Evolutionary conservation across 1,284 basidiomycete species (phyloP), one percentile per base, ranked within the genome.

Genomic region (Ceratobasidium sp.): DNA sequence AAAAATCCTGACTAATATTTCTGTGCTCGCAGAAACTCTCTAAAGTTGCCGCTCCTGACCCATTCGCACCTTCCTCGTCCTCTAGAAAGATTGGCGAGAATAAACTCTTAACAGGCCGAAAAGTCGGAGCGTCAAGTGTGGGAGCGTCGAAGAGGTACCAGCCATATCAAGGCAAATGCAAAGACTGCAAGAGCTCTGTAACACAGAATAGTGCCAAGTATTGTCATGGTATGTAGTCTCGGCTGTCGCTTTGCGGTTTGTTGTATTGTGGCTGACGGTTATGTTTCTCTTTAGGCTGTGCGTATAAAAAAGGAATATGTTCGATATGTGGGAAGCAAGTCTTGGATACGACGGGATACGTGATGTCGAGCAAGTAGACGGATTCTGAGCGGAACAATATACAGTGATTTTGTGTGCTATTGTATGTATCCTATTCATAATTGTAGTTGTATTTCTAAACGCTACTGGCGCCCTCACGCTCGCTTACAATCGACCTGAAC

Each of bases 51-150:
- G 80, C 80, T 4, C 80, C 80, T 7, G 80, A 81, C 64, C 80
- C 80, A 23, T 81, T 80, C 68, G 48, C 78, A 17, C 70, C 80
- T 15, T 79, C 80, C 44, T 75, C 80, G 6, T 80, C 80, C 26
- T 78, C 64, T 10, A 83, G 84, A 77, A 84, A 82, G 73, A 78
- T 84, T 59, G 84, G 83, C 23, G 83, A 82, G 79, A 84, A 84
- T 82, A 84, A 84, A 80, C 82, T 84, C 17, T 73, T 83, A 12
- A 79, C 80, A 12, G 64, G 62, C 26, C 64, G 69, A 20, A 74
- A 74, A 26, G 77, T 59, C n/a, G 78, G 78, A 3, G 78, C 77
- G 40, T 62, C 62, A 3, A 74, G 77, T 33, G 33, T 33, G 33
- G 33, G 33, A 68, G 28, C 77, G n/a, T 79, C 80, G 54, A 78